Base-by-base conservation (phyloP, 345 rosid species). In the Citrus unshiu region DNA sequence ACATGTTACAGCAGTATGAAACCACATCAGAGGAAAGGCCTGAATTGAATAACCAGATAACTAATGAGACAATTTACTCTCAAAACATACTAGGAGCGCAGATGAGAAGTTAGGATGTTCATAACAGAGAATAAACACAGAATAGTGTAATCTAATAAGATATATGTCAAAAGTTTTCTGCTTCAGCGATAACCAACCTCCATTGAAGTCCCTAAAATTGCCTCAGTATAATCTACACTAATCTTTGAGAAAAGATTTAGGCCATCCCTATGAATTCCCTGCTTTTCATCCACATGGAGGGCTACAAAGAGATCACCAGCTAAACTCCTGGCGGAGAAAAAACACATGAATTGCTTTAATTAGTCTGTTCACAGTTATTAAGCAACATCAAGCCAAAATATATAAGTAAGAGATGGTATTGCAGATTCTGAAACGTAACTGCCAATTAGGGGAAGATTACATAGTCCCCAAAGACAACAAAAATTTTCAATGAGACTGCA, bases 191-290 rank as follows among this genome's bases (percentile, higher is more conserved):
- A 56, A 81, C 74, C 35, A 80, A 95, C 98, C 97, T 93, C 87
- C 54, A 84, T 60, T 74, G 77, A 80, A 21, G 93, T 78, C 74
- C 99, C 99, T 10, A 95, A 83, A 85, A 95, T 91, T 67, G 99
- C 99, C 27, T 92, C 93, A 3, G 93, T 89, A 84, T 88, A 95
- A 83, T 92, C 94, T 27, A 95, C 62, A 81, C 74, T 83, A 84
- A 95, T 82, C 76, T 88, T 92, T 74, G 97, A 95, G 85, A 87
- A 89, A 60, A 95, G 90, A 81, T 93, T 88, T 76, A 91, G 87
- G 22, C 97, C 98, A 68, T 95, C 91, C 77, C 99, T 89, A 83
- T 78, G 74, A 80, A 92, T 92, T 83, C 98, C 99, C 77, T 75
- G 90, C 83, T 89, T 93, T 85, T 84, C 92, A 77, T 84, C 89